Percentiles rank a stretch among this genome's conserved stretches.
These are phyloP conservation scores for Cladobotryum protrusum DNA, from an alignment of 2,329 filamentous ascomycete species.

Conservation along the genomic window DNA sequence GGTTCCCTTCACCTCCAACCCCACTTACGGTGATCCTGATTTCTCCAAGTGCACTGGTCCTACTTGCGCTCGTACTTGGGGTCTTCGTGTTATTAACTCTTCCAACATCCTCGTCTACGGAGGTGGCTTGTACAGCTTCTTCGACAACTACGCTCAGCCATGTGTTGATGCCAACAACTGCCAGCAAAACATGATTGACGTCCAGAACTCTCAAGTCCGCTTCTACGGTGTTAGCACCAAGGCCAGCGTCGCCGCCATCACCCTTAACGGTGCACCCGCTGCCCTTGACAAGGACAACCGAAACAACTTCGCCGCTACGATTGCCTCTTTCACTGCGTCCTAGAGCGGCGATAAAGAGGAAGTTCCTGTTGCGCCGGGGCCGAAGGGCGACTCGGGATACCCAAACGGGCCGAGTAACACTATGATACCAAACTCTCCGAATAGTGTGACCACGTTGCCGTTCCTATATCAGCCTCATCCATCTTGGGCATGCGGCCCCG, in stretches of 20 bases:
- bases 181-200: slow-evolving; percentile 70
- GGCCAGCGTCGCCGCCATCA: slow-evolving; percentile 68
- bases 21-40: slow-evolving; percentile 58
- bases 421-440: background rate
- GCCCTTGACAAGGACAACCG: slow-evolving; percentile 56
- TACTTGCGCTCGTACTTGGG: slow-evolving; percentile 70
- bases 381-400: background rate
- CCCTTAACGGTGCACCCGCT: slow-evolving; percentile 48
- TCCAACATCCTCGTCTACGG: slow-evolving; percentile 64
- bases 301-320: slow-evolving; percentile 58
- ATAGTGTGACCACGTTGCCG: background rate
- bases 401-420: background rate
- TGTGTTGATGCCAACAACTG: slow-evolving; percentile 64
- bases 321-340: slow-evolving; percentile 43
- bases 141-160: slow-evolving; percentile 70
- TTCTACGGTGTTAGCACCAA: slow-evolving; percentile 69
- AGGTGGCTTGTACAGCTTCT: slow-evolving; percentile 74
- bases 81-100: slow-evolving; percentile 63
- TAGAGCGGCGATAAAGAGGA: slow-evolving; percentile 15
- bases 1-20: slow-evolving; percentile 55
- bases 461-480: background rate
- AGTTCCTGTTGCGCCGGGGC: background rate
- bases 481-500: background rate
- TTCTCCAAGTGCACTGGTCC: slow-evolving; percentile 53
- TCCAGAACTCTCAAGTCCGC: slow-evolving; percentile 61